Evolutionary conservation across 75 land plant genomes (phyloP), one percentile per base, ranked within the genome.

Genomic region (Picea glauca): DNA sequence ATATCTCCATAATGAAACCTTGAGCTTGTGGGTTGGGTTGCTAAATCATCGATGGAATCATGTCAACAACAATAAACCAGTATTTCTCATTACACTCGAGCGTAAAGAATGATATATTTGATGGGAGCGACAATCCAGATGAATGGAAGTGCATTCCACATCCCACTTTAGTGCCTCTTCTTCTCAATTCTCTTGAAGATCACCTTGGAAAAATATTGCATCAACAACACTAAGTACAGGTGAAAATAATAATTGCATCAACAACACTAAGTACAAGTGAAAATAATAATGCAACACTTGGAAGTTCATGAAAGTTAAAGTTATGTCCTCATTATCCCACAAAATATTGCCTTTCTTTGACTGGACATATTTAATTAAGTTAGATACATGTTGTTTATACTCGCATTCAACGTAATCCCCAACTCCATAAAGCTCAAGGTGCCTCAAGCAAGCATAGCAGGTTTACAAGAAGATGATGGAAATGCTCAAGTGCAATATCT

Each of bases 251-350:
- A 97, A 97, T 93, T 11, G 99, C 98, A 86, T 92, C 95, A 17
- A 94, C 99, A 89, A 97, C 94, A 81, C 93, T 93, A 35, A 90
- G 95, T 33, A 97, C 99, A 13, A 97, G 85, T 15, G 99, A 95
- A 56, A 93, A 94, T 54, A 97, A 78, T 26, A 97, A 90, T 7
- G 99, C 85, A 21, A 98, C 94, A 88, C 99, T 97, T n/a, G 98
- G 98, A 75, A 97, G 95, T 78, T 92, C 99, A 88, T 83, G 50
- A 85, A 79, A 1, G 84, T 79, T 30, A 97, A 86, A 14, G 89
- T 89, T 73, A 96, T 94, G 62, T 94, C 98, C 76, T 97, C 99
- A 81, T 92, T 91, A 80, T 97, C 98, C 99, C 99, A 97, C 99
- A 97, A 94, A 88, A 92, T 88, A 81, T 91, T 93, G 43, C 94